Conservation (phyloP, 495 filamentous ascomycete species). For the Penicillium goetzii region DNA sequence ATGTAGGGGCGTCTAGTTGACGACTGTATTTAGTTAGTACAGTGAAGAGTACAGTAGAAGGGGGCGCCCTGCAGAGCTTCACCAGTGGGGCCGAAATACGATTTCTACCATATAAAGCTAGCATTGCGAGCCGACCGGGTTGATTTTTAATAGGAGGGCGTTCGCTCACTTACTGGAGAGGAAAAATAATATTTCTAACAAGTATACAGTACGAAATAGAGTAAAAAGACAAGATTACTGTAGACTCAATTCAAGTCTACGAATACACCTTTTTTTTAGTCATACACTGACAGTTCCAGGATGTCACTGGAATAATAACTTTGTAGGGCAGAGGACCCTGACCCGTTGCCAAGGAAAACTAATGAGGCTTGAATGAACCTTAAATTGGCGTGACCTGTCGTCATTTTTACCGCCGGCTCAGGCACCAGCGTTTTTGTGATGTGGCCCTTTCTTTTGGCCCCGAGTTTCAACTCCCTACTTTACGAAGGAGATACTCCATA, state of each 20-base stretch:
- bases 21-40: too few relatives aligned
- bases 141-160: background rate
- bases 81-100: background rate
- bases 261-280: background rate
- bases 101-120: background rate
- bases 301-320: too few relatives aligned
- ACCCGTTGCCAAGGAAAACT: background rate
- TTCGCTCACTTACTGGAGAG: background rate
- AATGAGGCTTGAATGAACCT: conserved; percentile 9
- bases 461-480: background rate
- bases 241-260: background rate
- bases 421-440: conserved; percentile 12
- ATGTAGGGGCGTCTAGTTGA: background rate
- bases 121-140: conserved; percentile 2
- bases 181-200: background rate
- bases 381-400: conserved; percentile 1
- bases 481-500: background rate
- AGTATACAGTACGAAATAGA: background rate
- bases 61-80: background rate
- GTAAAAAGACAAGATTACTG: background rate
- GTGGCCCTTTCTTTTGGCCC: background rate
- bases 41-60: too few relatives aligned
- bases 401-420: background rate
- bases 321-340: background rate
- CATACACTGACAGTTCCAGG: background rate